Percentiles rank a stretch among this genome's conserved stretches.
phyloP scores from a whole-genome alignment of 164 flowering plant genomes.

The Brasenia schreberi region DNA sequence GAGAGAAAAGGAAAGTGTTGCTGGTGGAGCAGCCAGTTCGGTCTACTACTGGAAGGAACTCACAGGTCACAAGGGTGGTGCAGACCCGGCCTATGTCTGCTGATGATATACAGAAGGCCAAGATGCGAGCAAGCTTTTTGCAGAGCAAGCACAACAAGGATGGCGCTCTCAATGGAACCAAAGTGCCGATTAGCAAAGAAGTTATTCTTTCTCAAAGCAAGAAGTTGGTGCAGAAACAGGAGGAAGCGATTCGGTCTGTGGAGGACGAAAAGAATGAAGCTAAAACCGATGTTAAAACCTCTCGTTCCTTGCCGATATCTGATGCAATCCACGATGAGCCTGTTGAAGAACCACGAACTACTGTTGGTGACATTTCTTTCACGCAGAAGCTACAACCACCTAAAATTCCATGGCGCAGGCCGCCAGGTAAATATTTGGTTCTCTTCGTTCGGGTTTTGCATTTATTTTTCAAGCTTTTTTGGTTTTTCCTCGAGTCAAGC shows the following conservation, averaged over 20 bases:
- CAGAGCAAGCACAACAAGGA: slow-evolving; percentile 62
- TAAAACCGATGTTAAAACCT: slow-evolving; percentile 8
- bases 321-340: neutral
- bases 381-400: slow-evolving; percentile 1
- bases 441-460: slow-evolving; percentile 3
- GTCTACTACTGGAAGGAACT: slow-evolving; percentile 32
- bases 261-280: slow-evolving; percentile 31
- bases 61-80: slow-evolving; percentile 31
- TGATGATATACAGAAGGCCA: slow-evolving; percentile 97
- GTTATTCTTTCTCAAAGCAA: slow-evolving; percentile 15
- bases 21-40: slow-evolving; percentile 86
- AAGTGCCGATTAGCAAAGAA: slow-evolving; percentile 7
- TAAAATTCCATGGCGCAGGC: slow-evolving; percentile 56
- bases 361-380: slow-evolving; percentile 1
- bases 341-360: slow-evolving; percentile 1
- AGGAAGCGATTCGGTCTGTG: slow-evolving; percentile 11
- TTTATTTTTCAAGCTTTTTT: neutral
- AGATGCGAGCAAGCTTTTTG: slow-evolving; percentile 79
- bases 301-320: slow-evolving; percentile 12
- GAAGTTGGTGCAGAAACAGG: neutral
- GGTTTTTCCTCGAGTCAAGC: too few relatives aligned
- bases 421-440: slow-evolving; percentile 64
- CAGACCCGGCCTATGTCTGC: slow-evolving; percentile 89
- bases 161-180: slow-evolving; percentile 13
- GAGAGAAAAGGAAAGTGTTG: slow-evolving; percentile 75